These are phyloP conservation scores for Trichomonas tenax DNA, from an alignment of 208 protist genomes.

Conservation along the genomic window DNA sequence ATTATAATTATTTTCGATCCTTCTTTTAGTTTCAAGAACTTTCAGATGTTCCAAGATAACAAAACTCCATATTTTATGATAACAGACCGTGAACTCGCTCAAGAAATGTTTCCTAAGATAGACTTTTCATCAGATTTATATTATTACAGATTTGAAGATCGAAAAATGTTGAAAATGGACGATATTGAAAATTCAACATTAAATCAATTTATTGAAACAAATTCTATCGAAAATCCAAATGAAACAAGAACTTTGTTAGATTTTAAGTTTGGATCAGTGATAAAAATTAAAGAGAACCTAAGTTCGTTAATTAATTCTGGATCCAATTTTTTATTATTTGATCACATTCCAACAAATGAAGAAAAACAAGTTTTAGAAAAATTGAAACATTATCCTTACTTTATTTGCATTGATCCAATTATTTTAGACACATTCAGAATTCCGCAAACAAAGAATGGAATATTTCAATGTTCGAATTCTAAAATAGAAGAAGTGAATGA, in stretches of 20 bases:
- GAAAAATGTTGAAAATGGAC: background rate
- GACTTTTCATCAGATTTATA: background rate
- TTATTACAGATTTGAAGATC: background rate
- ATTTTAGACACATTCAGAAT: background rate
- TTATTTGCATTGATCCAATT: background rate
- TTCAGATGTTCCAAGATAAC: background rate
- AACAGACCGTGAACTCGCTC: background rate
- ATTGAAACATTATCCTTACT: background rate
- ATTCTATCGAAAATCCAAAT: background rate
- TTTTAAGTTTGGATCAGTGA: background rate
- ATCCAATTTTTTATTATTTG: background rate
- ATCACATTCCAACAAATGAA: background rate
- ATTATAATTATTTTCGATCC: background rate
- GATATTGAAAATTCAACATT: background rate
- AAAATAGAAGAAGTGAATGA: background rate
- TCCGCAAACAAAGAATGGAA: background rate
- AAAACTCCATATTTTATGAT: background rate
- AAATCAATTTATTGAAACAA: background rate
- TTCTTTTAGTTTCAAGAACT: background rate
- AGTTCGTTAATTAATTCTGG: background rate
- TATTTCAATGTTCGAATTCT: background rate
- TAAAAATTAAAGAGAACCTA: background rate
- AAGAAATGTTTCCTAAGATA: background rate
- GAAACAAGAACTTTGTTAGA: background rate
- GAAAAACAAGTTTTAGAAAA: background rate